These are phyloP conservation scores for Suillus subalutaceus DNA, from an alignment of 768 basidiomycete genomes.

Conservation along the genomic window DNA sequence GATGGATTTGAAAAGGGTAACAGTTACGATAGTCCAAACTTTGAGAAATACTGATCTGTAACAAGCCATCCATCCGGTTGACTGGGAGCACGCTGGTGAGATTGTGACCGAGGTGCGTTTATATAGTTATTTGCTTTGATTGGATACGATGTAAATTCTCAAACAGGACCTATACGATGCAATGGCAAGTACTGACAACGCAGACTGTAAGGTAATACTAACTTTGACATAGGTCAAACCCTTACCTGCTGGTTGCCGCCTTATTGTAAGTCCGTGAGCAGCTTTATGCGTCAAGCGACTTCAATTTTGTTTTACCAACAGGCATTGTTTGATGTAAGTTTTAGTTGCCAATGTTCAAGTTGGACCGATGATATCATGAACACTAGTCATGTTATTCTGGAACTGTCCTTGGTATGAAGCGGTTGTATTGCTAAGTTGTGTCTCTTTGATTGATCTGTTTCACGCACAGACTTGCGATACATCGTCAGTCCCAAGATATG, in stretches of 20 bases:
- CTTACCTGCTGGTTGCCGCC: not conserved
- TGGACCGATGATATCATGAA: not conserved
- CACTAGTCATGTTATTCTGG: slow-evolving; percentile 13
- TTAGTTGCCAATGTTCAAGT: slow-evolving; percentile 4
- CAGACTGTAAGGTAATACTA: not conserved
- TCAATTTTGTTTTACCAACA: not conserved
- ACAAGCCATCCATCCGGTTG: slow-evolving; percentile 5
- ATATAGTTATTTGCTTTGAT: not conserved
- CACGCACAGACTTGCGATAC: slow-evolving; percentile 30
- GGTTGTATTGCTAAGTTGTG: too few species aligned
- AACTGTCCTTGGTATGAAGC: slow-evolving; percentile 3
- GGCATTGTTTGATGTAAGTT: slow-evolving; percentile 15
- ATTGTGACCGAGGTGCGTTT: slow-evolving; percentile 3
- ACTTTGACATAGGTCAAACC: slow-evolving; percentile 4
- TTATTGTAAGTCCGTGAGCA: not conserved
- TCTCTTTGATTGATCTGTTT: slow-evolving; percentile 4
- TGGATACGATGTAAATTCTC: not conserved
- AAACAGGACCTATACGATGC: not conserved
- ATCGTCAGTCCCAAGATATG: slow-evolving; percentile 15
- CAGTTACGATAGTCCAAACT: not conserved
- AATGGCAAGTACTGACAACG: slow-evolving; percentile 1
- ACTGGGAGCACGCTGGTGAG: slow-evolving; percentile 3
- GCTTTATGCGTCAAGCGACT: not conserved
- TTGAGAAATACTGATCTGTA: not conserved
- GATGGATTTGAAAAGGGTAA: slow-evolving; percentile 7